phyloP scores from a whole-genome alignment of 495 filamentous ascomycete genomes.

The Podospora comata region DNA sequence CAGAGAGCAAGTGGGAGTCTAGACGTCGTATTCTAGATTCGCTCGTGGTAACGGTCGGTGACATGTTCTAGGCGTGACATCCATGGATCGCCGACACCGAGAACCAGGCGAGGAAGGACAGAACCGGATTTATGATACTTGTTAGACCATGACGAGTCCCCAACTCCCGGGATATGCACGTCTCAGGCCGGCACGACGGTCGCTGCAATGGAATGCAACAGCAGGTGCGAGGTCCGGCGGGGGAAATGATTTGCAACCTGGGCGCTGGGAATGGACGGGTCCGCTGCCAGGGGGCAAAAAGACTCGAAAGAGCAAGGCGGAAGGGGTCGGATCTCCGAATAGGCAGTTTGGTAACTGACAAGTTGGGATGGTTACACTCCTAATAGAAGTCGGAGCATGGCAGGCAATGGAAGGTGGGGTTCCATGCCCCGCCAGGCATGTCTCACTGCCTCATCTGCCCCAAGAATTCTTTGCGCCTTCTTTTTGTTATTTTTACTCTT shows the following conservation, averaged over 20 bases:
- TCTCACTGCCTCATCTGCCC: background rate
- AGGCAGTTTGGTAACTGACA: background rate
- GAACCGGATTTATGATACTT: background rate
- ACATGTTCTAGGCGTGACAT: background rate
- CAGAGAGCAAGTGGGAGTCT: background rate
- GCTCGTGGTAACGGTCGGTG: too few relatives aligned
- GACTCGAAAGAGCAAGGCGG: background rate
- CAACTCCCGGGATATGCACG: conserved; percentile 16
- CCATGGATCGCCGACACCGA: background rate
- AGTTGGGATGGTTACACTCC: background rate
- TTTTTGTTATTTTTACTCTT: background rate
- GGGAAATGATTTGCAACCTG: conserved; percentile 22
- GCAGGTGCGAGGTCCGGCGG: conserved; percentile 20
- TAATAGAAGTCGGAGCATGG: background rate
- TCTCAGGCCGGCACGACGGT: conserved; percentile 2
- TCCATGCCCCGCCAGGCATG: background rate
- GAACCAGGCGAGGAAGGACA: conserved; percentile 1
- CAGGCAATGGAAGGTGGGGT: background rate
- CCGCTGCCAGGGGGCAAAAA: background rate
- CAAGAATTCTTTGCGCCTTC: background rate
- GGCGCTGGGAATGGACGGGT: conserved; percentile 19
- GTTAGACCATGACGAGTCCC: conserved; percentile 6
- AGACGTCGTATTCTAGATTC: background rate
- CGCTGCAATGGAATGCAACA: conserved; percentile 31
- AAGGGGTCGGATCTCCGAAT: conserved; percentile 3